Evolutionary conservation across 129 eudicot genomes (phyloP), one percentile per base, ranked within the genome.

Genomic region (Ambrosia trifida): DNA sequence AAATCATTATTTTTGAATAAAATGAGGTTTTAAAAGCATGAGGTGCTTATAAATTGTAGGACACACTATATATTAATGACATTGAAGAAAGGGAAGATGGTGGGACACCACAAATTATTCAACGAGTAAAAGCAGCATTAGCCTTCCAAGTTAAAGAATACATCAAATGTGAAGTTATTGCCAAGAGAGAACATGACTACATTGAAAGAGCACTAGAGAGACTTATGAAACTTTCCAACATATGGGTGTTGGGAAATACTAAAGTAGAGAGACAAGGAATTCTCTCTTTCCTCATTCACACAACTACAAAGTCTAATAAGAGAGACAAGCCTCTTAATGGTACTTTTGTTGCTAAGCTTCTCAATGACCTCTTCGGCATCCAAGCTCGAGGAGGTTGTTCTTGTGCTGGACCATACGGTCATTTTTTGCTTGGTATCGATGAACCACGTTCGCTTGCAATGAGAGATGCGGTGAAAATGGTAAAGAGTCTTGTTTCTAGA

Each of bases 331-430:
- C 90, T 35, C 87, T 93, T 11, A 80, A 87, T 68, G 98, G 98
- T 3, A 71, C 87, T 58, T 93, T 93, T 61, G 89, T 87, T 14
- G 95, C 96, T 1, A 93, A 87, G 81, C 88, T 93, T 10, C 81
- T 93, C 12, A 93, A 85, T 70, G 96, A 93, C 72, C 84, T 93
- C 38, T 92, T 92, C 64, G 98, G 98, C 20, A 89, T 92, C 52
- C 98, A 92, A 75, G 89, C 98, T 36, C 82, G 98, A 28, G 98
- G 96, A n/a, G 98, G 98, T n/a, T 93, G 98, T 72, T 90, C 98
- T 19, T 93, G 98, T 73, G 98, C 98, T 1, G 96, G 95, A 62
- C 96, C 98, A 0, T 93, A 93, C 61, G 96, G 79, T 32, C 98
- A 93, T 24, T 46, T 13, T 19, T 78, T 93, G 83, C 87, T 93